Conservation (phyloP, 1,139 yeast species). For the Blastobotrys illinoisensis region DNA sequence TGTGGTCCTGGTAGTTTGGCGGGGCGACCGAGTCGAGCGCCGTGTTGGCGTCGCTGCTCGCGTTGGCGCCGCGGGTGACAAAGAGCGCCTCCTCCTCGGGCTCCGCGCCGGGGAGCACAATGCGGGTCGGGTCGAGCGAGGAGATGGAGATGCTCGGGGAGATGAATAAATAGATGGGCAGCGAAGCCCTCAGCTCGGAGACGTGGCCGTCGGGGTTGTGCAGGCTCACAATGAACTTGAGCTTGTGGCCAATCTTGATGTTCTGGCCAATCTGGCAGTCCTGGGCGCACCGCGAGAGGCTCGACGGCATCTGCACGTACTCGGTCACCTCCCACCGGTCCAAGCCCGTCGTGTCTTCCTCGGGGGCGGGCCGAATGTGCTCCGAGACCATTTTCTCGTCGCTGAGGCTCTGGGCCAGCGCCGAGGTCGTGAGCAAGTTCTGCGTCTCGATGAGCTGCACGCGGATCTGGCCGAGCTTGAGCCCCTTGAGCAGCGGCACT, state of each 20-base stretch:
- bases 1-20: conserved; percentile 79
- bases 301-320: conserved; percentile 58
- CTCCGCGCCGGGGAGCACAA: conserved; percentile 18
- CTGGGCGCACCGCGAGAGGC: conserved; percentile 71
- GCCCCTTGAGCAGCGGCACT: conserved; percentile 78
- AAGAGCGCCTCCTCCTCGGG: conserved; percentile 21
- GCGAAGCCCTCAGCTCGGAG: conserved; percentile 69
- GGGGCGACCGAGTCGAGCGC: conserved; percentile 49
- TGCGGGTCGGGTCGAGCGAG: conserved; percentile 41
- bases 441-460: conserved; percentile 55
- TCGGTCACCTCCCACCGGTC: conserved; percentile 79
- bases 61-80: conserved; percentile 16
- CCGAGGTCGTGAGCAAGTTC: conserved; percentile 22
- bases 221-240: conserved; percentile 59
- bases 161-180: conserved; percentile 63
- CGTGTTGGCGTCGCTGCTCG: conserved; percentile 11
- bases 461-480: conserved; percentile 65
- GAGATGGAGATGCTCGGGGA: conserved; percentile 70
- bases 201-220: conserved; percentile 70
- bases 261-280: conserved; percentile 60
- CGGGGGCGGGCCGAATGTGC: conserved; percentile 41
- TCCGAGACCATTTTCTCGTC: conserved; percentile 56
- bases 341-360: conserved; percentile 34
- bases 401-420: conserved; percentile 36
- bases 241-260: conserved; percentile 65